Conservation (phyloP, 2,329 filamentous ascomycete species). For the Pseudogymnoascus sp. region DNA sequence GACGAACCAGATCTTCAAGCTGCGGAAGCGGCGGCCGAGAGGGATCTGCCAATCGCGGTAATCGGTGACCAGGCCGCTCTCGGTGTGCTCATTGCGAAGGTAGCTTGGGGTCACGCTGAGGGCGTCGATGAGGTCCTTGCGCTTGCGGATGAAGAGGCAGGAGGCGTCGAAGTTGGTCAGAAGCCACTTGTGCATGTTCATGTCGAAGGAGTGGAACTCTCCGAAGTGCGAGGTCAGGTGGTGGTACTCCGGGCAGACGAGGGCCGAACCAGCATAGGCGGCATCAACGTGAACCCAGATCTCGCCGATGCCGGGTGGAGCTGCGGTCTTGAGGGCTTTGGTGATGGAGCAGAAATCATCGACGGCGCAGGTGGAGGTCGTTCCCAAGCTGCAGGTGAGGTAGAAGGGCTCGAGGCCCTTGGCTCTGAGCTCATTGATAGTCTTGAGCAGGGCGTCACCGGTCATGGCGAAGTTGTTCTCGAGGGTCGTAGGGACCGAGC, state of each 20-base stretch:
- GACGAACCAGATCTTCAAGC: conserved; percentile 94
- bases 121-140: conserved; percentile 70
- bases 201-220: conserved; percentile 79
- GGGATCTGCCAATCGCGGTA: conserved; percentile 98
- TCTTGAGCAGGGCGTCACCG: conserved; percentile 52
- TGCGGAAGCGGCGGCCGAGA: conserved; percentile 79
- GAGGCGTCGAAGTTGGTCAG: conserved; percentile 87
- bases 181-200: conserved; percentile 98
- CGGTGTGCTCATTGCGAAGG: conserved; percentile 73
- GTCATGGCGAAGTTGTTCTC: conserved; percentile 66
- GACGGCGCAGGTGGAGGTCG: conserved; percentile 80
- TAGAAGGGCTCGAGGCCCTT: conserved; percentile 79
- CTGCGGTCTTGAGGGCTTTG: conserved; percentile 31
- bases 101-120: conserved; percentile 76
- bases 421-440: conserved; percentile 58
- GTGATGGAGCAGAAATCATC: conserved; percentile 60
- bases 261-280: conserved; percentile 81
- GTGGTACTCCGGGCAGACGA: conserved; percentile 76
- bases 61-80: conserved; percentile 80
- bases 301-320: conserved; percentile 39
- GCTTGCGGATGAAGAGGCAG: conserved; percentile 70
- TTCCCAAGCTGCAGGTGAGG: conserved; percentile 76
- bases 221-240: conserved; percentile 56
- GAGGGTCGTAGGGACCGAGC: conserved; percentile 57
- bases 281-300: conserved; percentile 94